Base-by-base conservation (phyloP, 768 basidiomycete genomes). In the Suillus occidentalis region DNA sequence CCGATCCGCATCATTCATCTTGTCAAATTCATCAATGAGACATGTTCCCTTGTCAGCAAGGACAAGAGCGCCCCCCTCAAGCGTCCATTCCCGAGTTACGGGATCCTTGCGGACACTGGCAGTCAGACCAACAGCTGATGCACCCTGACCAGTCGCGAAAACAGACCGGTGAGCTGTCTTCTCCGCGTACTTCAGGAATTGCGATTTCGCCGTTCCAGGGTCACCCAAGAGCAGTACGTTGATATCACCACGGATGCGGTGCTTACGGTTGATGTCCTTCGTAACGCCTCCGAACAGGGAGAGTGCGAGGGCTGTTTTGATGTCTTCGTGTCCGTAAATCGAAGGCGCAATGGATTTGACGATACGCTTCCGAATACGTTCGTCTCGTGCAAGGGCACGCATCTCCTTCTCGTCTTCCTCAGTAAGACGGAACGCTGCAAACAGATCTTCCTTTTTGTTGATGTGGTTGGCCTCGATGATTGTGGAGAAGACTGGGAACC, bases 41-140 rank as follows among this genome's bases (percentile, higher is more conserved):
- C 97, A 99, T 34, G 91, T 94, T 14, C 97, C 97, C 78, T 97
- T 97, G 79, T 99, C 97, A 3, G 97, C 97, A 22, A 99, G 83
- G n/a, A 99, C 97, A 12, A 99, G 83, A 3, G 97, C 97, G 10
- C 97, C 97, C 16, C 97, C 97, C 77, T 99, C 97, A 34, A 99
- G 84, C 3, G 97, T 99, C 97, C 97, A 99, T 78, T 99, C 97
- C 22, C 90, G 86, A 13, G 97, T 99, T 63, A 99, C 86, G 0
- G 97, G 95, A 73, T 99, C 97, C 77, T 97, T 98, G 61, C 97
- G 89, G n/a, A 99, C 97, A 67, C 95, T 97, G 28, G 97, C 97
- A 0, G 97, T 99, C 63, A 99, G 83, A 89, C 97, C 97, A 64
- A 99, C 97, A 6, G 97, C 97, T 5, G 92, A 95, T 16, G 97